These are phyloP conservation scores for Artemisia argyi DNA, from an alignment of 129 eudicot species.

Conservation along the genomic window DNA sequence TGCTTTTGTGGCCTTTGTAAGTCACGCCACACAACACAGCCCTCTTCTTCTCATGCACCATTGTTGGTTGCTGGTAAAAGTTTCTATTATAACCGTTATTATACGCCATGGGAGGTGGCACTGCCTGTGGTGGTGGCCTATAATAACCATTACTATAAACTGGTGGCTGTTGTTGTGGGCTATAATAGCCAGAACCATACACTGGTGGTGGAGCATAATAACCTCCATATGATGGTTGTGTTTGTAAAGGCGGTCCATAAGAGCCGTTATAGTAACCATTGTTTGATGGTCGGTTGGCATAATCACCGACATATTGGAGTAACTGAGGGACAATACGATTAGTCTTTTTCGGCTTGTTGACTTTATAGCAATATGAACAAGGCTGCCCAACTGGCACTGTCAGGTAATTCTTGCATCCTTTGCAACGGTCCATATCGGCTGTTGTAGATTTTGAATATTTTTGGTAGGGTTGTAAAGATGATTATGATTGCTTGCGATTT, in stretches of 20 bases:
- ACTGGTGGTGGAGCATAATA: constrained; percentile 14
- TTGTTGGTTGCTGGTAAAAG: constrained; percentile 30
- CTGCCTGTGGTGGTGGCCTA: constrained; percentile 21
- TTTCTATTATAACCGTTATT: constrained; percentile 18
- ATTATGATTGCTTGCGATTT: neutral
- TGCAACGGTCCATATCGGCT: constrained; percentile 46
- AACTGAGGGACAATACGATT: constrained; percentile 12
- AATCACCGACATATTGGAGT: constrained; percentile 11
- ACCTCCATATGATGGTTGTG: constrained; percentile 17
- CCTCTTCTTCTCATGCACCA: constrained; percentile 49
- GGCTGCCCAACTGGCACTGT: constrained; percentile 45
- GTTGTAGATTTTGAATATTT: neutral
- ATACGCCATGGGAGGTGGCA: neutral
- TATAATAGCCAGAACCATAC: constrained; percentile 29
- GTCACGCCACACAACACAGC: constrained; percentile 72
- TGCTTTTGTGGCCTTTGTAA: constrained; percentile 55
- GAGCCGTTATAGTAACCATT: constrained; percentile 5
- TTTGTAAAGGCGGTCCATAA: constrained; percentile 15
- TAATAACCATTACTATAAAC: constrained; percentile 16
- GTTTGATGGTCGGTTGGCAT: constrained; percentile 20
- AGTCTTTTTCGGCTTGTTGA: constrained; percentile 15
- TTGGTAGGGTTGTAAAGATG: neutral
- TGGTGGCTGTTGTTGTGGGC: constrained; percentile 14
- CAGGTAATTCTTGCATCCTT: constrained; percentile 40
- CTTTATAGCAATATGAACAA: constrained; percentile 49